Conservation (phyloP, 2,329 filamentous ascomycete species). For the Exophiala phaeomuriformis region DNA sequence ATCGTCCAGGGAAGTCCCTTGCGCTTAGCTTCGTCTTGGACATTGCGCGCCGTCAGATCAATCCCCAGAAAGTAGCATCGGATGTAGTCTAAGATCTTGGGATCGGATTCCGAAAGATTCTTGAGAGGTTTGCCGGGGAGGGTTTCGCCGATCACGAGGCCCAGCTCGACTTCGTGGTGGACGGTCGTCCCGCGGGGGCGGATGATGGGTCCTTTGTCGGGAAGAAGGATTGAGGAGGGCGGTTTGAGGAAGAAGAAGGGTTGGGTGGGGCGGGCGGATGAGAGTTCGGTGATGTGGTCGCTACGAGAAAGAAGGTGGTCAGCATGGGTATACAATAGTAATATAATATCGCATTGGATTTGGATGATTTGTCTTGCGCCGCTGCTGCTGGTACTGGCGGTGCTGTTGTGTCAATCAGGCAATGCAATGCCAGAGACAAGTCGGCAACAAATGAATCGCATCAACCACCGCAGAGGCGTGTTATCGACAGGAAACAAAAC, state of each 20-base stretch:
- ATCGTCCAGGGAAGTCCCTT: conserved; percentile 95
- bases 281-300: conserved; percentile 89
- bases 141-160: conserved; percentile 58
- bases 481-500: too few species aligned
- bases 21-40: conserved; percentile 93
- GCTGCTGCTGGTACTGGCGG: background rate
- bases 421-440: too few species aligned
- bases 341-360: too few species aligned
- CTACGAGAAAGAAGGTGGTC: conserved; percentile 38
- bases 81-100: conserved; percentile 71
- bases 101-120: conserved; percentile 56
- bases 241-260: conserved; percentile 99
- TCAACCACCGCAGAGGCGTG: too few species aligned
- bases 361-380: conserved; percentile 10
- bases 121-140: conserved; percentile 60
- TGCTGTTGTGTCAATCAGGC: too few species aligned
- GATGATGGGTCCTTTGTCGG: conserved; percentile 66
- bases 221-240: conserved; percentile 69
- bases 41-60: conserved; percentile 94
- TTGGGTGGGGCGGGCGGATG: conserved; percentile 79
- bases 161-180: conserved; percentile 94
- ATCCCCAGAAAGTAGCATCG: conserved; percentile 82
- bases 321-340: background rate
- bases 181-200: conserved; percentile 74
- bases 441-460: too few species aligned